A percentile compares a stretch with the other conserved stretches of the same genome.
phyloP scores from a whole-genome alignment of 179 eudicot species.

The Camellia oleifera region DNA sequence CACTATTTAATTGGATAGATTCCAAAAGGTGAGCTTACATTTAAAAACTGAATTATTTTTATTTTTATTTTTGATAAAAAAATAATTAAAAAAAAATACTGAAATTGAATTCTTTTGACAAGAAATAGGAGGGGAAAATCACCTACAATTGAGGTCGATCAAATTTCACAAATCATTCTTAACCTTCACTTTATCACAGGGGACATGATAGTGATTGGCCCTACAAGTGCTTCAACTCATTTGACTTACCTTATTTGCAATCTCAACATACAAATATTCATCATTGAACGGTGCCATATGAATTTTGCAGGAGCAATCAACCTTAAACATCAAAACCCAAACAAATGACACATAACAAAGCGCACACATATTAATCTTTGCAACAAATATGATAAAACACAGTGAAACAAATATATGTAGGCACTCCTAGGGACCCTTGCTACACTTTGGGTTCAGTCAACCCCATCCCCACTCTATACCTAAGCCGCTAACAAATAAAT shows the following conservation, averaged over 20 bases:
- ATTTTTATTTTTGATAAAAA: no score
- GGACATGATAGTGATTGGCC: neutral
- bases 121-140: neutral
- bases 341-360: neutral
- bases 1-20: neutral
- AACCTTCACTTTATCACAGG: neutral
- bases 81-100: neutral
- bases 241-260: constrained; percentile 82
- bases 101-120: neutral
- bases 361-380: neutral
- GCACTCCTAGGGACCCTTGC: neutral
- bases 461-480: neutral
- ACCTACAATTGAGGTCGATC: neutral
- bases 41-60: neutral
- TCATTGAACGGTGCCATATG: constrained; percentile 99
- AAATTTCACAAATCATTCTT: neutral
- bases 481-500: no score
- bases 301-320: constrained; percentile 49
- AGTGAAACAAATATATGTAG: neutral
- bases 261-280: constrained; percentile 81
- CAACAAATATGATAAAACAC: neutral
- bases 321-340: neutral
- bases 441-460: neutral
- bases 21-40: neutral
- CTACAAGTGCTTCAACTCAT: neutral